These are phyloP conservation scores for Aspergillus nomiae DNA, from an alignment of 2,329 filamentous ascomycete species.

Conservation along the genomic window DNA sequence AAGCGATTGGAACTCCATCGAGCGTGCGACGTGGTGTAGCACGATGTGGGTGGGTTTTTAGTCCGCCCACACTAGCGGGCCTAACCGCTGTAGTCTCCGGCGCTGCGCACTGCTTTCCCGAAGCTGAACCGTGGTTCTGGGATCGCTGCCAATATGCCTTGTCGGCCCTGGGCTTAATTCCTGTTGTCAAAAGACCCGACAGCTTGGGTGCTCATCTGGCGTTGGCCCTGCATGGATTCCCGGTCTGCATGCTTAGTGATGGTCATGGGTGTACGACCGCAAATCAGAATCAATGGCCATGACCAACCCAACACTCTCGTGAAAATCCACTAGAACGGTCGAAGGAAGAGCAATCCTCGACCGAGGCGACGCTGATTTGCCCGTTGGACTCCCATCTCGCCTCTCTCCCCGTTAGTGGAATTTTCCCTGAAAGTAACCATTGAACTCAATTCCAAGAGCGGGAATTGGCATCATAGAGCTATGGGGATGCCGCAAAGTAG, in stretches of 20 bases:
- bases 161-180: slow-evolving; percentile 8
- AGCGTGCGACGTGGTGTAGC: neutral
- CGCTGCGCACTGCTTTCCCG: slow-evolving; percentile 26
- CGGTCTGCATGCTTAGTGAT: slow-evolving; percentile 16
- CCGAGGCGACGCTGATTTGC: neutral
- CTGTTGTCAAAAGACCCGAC: slow-evolving; percentile 26
- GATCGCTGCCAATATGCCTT: slow-evolving; percentile 25
- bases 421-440: neutral
- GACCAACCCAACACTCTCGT: neutral
- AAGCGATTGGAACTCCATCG: neutral
- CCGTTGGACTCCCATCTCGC: neutral
- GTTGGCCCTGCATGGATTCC: slow-evolving; percentile 26
- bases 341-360: neutral
- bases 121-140: slow-evolving; percentile 40
- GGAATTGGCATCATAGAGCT: neutral
- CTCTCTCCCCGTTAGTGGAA: neutral
- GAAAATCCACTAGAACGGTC: neutral
- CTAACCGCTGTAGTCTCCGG: slow-evolving; percentile 25
- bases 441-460: neutral
- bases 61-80: slow-evolving; percentile 25
- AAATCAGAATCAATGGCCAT: neutral
- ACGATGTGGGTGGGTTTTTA: slow-evolving; percentile 8
- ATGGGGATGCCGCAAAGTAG: neutral
- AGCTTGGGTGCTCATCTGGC: slow-evolving; percentile 23
- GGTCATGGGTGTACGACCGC: neutral